Evolutionary conservation across 352 stramenopile genomes (phyloP).

Genomic region (Phytophthora foliorum): DNA sequence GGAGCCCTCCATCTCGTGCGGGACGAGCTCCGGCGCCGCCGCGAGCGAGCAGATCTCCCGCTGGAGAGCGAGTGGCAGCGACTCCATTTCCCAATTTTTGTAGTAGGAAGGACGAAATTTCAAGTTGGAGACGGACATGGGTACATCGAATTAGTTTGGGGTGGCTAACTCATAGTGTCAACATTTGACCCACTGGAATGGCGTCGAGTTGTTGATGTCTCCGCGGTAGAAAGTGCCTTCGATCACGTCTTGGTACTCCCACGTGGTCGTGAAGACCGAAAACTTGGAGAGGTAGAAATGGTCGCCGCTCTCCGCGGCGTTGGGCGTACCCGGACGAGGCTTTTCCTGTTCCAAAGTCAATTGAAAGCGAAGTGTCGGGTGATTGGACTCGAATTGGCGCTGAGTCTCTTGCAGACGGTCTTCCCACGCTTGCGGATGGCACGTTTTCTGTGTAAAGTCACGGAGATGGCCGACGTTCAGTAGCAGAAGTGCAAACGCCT

Average conservation of each 20-base stretch:
- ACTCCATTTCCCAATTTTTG: slow-evolving; percentile 26
- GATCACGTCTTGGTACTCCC: slow-evolving; percentile 46
- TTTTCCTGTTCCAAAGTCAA: slow-evolving; percentile 48
- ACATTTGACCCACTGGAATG: slow-evolving; percentile 42
- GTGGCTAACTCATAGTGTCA: slow-evolving; percentile 3
- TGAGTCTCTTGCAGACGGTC: slow-evolving; percentile 33
- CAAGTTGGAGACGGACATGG: slow-evolving; percentile 6
- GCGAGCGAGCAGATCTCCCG: slow-evolving; percentile 50
- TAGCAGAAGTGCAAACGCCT: slow-evolving; percentile 49
- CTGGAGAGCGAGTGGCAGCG: slow-evolving; percentile 38
- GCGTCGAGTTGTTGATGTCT: slow-evolving; percentile 40
- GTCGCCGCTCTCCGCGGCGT: slow-evolving; percentile 9
- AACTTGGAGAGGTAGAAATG: slow-evolving; percentile 51
- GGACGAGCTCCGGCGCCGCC: slow-evolving; percentile 48
- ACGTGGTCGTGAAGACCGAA: slow-evolving; percentile 48
- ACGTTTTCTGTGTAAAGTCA: slow-evolving; percentile 28
- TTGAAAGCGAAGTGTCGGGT: slow-evolving; percentile 50
- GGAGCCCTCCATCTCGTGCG: slow-evolving; percentile 6
- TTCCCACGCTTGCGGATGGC: slow-evolving; percentile 36
- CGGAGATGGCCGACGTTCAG: slow-evolving; percentile 48
- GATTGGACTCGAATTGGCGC: slow-evolving; percentile 28
- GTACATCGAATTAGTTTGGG: slow-evolving; percentile 5
- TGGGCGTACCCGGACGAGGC: slow-evolving; percentile 27
- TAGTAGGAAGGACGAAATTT: slow-evolving; percentile 1
- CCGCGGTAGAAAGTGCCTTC: slow-evolving; percentile 58